Evolutionary conservation across 768 basidiomycete species (phyloP).

Genomic region (Suillus tomentosus): DNA sequence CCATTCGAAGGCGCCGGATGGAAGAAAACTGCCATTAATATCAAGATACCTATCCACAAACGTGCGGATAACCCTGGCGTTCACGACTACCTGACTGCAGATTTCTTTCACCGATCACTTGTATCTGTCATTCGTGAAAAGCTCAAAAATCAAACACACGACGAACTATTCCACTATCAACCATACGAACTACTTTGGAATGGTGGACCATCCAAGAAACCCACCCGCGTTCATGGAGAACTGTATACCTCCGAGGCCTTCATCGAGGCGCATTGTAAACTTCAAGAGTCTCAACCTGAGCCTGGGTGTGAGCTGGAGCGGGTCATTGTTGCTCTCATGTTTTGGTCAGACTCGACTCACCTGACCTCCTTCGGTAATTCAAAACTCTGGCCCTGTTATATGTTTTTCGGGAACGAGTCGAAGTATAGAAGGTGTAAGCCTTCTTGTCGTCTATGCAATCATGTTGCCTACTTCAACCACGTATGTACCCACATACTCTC

Average conservation of each 20-base stretch:
- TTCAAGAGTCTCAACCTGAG: conserved; percentile 20
- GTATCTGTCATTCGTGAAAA: conserved; percentile 20
- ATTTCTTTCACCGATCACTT: conserved; percentile 18
- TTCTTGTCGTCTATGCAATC: conserved; percentile 13
- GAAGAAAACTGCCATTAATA: conserved; percentile 13
- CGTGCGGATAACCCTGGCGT: conserved; percentile 9
- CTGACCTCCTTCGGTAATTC: conserved; percentile 33
- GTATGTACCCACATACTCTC: neutral
- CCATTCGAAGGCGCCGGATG: conserved; percentile 19
- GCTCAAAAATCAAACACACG: conserved; percentile 12
- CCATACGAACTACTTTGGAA: conserved; percentile 24
- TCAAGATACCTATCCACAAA: conserved; percentile 15
- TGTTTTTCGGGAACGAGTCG: conserved; percentile 26
- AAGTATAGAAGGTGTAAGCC: conserved; percentile 23
- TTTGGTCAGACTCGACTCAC: conserved; percentile 36
- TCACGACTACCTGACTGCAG: neutral
- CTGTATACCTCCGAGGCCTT: conserved; percentile 22
- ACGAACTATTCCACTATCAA: conserved; percentile 21
- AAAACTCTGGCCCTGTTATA: conserved; percentile 28
- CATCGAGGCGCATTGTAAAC: conserved; percentile 19
- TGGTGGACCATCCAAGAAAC: neutral
- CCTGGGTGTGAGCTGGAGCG: conserved; percentile 19
- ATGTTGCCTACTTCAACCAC: conserved; percentile 16
- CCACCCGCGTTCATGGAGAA: conserved; percentile 20
- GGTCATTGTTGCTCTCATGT: conserved; percentile 26